Base-by-base conservation (phyloP, 2,329 filamentous ascomycete genomes). In the Aspergillus persii region DNA sequence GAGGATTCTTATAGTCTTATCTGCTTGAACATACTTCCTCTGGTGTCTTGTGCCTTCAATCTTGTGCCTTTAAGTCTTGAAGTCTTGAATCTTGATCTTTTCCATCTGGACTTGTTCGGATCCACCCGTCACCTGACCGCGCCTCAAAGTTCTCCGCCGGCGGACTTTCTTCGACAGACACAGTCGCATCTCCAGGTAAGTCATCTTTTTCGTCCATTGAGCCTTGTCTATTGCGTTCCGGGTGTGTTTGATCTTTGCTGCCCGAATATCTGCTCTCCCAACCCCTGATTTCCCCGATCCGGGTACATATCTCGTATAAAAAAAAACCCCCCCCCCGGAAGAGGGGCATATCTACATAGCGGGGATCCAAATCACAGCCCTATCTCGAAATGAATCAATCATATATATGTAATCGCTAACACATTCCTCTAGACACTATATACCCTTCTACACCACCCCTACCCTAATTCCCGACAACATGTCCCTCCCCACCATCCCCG, bases 401-500 rank as follows among this genome's bases (percentile, higher is more conserved):
- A 8, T 30, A 23, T 29, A 39, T 47, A 18, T 23, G 12, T n/a
- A 39, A 12, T 12, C 9, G 12, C 18, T 9, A 12, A 41, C 23
- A 30, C 8, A 0, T 11, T 15, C 15, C 15, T 8, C 6, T 8
- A 8, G 8, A 31, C 30, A 8, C 3, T 31, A 31, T 31, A 31
- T 31, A 31, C 30, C 30, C 30, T 23, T 23, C 18, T 23, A 23
- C 18, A 23, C 18, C 18, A 23, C 18, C 18, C 18, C 18, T 23
- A 1, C 18, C 18, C 18, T 23, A 23, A 23, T 23, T 23, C 18
- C 18, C 18, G 18, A 23, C 33, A 64, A 58, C 52, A 64, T 68
- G 61, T 55, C 69, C 8, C 66, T 65, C 54, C 70, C 70, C 51
- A 54, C 75, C 58, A 79, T 94, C 52, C 84, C 85, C 53, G 87